Percentiles rank a stretch among this genome's conserved stretches.
Conservation (phyloP, 352 stramenopile genomes). For the Globisporangium nagaii region DNA sequence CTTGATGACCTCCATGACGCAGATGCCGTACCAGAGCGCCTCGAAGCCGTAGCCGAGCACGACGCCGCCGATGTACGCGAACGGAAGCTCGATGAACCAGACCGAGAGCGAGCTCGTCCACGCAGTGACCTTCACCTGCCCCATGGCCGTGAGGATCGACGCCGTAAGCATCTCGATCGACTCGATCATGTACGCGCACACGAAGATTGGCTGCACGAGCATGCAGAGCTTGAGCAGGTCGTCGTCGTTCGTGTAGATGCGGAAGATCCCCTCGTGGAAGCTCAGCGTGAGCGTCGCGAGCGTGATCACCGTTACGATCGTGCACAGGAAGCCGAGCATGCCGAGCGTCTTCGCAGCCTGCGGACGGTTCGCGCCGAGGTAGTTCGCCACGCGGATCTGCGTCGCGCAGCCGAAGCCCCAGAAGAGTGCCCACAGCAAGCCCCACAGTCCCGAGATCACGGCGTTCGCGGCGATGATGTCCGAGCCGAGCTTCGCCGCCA, state of each 20-base stretch:
- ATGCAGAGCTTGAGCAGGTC: slow-evolving; percentile 36
- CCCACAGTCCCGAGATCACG: slow-evolving; percentile 63
- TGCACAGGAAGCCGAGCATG: slow-evolving; percentile 60
- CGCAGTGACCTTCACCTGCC: slow-evolving; percentile 43
- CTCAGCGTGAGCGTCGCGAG: slow-evolving; percentile 31
- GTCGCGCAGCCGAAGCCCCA: slow-evolving; percentile 77
- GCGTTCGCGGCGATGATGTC: slow-evolving; percentile 77
- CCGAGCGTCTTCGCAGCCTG: slow-evolving; percentile 53
- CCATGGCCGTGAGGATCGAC: slow-evolving; percentile 44
- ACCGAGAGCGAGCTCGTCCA: slow-evolving; percentile 34
- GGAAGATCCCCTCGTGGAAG: slow-evolving; percentile 31
- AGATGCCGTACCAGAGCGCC: slow-evolving; percentile 43
- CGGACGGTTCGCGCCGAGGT: slow-evolving; percentile 62
- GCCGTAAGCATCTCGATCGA: slow-evolving; percentile 45
- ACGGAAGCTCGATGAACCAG: slow-evolving; percentile 46
- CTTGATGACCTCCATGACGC: slow-evolving; percentile 40
- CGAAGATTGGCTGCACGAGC: slow-evolving; percentile 46
- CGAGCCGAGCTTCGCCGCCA: slow-evolving; percentile 64
- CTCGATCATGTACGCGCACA: slow-evolving; percentile 39
- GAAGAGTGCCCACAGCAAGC: slow-evolving; percentile 67
- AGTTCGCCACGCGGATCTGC: slow-evolving; percentile 74
- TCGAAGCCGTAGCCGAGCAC: slow-evolving; percentile 37
- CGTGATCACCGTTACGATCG: slow-evolving; percentile 33
- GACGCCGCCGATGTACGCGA: slow-evolving; percentile 40
- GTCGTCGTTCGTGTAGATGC: slow-evolving; percentile 47